A percentile compares a stretch with the other conserved stretches of the same genome.
These are phyloP conservation scores for Casuarina cunninghamiana DNA, from an alignment of 306 rosid species.

Conservation along the genomic window DNA sequence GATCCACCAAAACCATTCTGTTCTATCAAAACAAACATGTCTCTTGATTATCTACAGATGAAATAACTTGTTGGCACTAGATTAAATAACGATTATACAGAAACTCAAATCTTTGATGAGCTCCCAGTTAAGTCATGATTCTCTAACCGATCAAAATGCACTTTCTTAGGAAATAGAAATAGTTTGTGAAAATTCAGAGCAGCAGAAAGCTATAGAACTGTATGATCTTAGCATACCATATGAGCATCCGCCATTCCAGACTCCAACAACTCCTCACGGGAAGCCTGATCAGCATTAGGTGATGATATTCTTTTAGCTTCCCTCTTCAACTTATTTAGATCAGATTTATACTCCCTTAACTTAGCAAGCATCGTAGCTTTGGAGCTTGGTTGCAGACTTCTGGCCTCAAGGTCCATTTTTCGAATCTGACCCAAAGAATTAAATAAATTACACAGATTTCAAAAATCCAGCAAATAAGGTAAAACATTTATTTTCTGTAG, in stretches of 20 bases:
- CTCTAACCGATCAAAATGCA: conserved; percentile 20
- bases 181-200: background rate
- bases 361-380: conserved; percentile 83
- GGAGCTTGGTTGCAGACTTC: conserved; percentile 80
- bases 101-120: background rate
- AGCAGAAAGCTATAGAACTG: conserved; percentile 5
- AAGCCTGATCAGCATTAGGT: conserved; percentile 68
- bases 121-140: background rate
- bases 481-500: conserved; percentile 1
- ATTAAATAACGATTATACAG: background rate
- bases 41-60: background rate
- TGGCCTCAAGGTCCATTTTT: conserved; percentile 90
- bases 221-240: conserved; percentile 45
- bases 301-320: conserved; percentile 76
- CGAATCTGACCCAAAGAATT: conserved; percentile 51
- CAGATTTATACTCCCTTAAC: conserved; percentile 87
- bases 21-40: background rate
- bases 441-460: background rate
- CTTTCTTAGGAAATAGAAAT: background rate
- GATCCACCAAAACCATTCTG: background rate
- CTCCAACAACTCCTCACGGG: conserved; percentile 76
- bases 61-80: background rate
- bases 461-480: background rate
- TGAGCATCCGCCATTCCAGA: conserved; percentile 57
- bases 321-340: conserved; percentile 70